Evolutionary conservation across 2,329 filamentous ascomycete species (phyloP).

Genomic region (Passalora sequoiae): DNA sequence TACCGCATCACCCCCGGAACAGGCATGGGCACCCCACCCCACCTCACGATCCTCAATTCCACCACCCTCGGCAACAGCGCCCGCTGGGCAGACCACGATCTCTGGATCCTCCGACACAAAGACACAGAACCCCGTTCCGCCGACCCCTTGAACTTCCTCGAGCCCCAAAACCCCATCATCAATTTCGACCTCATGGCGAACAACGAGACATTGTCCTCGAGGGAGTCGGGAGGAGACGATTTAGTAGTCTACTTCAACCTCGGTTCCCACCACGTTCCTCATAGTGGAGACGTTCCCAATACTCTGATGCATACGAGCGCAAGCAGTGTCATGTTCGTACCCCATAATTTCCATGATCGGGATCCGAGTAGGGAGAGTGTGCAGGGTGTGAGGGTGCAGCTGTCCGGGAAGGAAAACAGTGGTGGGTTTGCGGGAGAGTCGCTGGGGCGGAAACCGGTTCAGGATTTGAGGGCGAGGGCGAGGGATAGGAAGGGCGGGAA

Average conservation of each 20-base stretch:
- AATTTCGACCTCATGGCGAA: slow-evolving; percentile 50
- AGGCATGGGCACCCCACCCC: slow-evolving; percentile 35
- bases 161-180: slow-evolving; percentile 45
- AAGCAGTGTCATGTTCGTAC: slow-evolving; percentile 31
- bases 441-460: no score
- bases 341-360: slow-evolving; percentile 31
- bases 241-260: slow-evolving; percentile 49
- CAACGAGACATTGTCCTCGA: slow-evolving; percentile 41
- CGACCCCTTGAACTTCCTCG: slow-evolving; percentile 45
- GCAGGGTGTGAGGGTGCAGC: slow-evolving; percentile 30
- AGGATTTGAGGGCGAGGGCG: slow-evolving; percentile 15
- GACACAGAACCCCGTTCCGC: slow-evolving; percentile 49
- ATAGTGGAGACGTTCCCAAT: slow-evolving; percentile 29
- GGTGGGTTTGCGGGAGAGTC: slow-evolving; percentile 24
- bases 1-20: slow-evolving; percentile 41
- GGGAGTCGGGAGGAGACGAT: slow-evolving; percentile 30
- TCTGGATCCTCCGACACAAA: slow-evolving; percentile 49
- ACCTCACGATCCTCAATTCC: slow-evolving; percentile 49
- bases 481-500: slow-evolving; percentile 11
- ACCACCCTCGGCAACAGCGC: slow-evolving; percentile 44
- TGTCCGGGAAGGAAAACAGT: slow-evolving; percentile 23
- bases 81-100: slow-evolving; percentile 48
- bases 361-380: slow-evolving; percentile 28
- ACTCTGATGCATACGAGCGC: slow-evolving; percentile 31
- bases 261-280: slow-evolving; percentile 48